Percentiles rank a stretch among this genome's conserved stretches.
These are phyloP conservation scores for Penicillium thymicola DNA, from an alignment of 2,329 filamentous ascomycete species.

Conservation along the genomic window DNA sequence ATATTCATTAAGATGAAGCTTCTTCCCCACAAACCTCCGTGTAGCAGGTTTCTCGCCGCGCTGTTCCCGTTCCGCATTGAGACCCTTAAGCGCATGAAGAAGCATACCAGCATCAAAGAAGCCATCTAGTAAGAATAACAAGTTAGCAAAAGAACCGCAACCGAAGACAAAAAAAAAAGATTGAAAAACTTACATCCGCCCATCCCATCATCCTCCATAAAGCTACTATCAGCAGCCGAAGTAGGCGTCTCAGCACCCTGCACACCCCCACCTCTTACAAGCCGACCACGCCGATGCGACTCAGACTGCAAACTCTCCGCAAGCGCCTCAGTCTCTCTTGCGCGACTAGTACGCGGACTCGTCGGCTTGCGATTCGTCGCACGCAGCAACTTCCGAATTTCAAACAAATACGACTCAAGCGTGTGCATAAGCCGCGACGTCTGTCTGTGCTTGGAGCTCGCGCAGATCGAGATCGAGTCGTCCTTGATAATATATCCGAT, in stretches of 20 bases:
- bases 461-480: constrained; percentile 84
- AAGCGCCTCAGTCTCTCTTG: constrained; percentile 57
- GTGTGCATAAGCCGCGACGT: constrained; percentile 87
- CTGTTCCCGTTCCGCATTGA: constrained; percentile 35
- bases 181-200: constrained; percentile 77
- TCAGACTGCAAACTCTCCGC: constrained; percentile 42
- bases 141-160: constrained; percentile 6
- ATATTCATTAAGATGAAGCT: constrained; percentile 48
- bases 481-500: constrained; percentile 99
- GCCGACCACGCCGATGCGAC: constrained; percentile 63
- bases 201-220: constrained; percentile 78
- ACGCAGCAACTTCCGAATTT: constrained; percentile 79
- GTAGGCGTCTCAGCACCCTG: constrained; percentile 58
- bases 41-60: constrained; percentile 35
- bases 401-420: constrained; percentile 83
- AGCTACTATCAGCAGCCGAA: constrained; percentile 67
- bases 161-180: neutral
- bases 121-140: constrained; percentile 60
- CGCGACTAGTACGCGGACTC: constrained; percentile 54
- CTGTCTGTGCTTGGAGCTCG: constrained; percentile 88
- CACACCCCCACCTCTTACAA: constrained; percentile 58
- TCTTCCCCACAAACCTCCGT: constrained; percentile 47
- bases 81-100: constrained; percentile 75
- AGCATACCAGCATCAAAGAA: constrained; percentile 98
- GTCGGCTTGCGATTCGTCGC: constrained; percentile 60